Evolutionary conservation across 2,329 filamentous ascomycete genomes (phyloP).

Genomic region (Mycosphaerella sp.): DNA sequence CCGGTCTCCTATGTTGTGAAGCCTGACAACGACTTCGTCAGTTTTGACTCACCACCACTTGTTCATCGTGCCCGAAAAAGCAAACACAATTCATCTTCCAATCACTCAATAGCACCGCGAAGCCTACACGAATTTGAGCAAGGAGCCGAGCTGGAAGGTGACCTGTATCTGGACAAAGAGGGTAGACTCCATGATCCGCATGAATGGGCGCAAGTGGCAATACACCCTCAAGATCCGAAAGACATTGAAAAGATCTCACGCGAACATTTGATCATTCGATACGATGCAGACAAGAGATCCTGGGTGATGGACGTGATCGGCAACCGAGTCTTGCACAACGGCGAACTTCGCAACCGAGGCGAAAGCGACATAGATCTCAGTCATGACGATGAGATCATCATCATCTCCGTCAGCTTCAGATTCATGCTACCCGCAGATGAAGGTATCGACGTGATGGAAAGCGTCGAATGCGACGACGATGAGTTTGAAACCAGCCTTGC

Average conservation of each 20-base stretch:
- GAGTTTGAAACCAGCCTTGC: constrained; percentile 11
- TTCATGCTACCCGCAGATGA: constrained; percentile 65
- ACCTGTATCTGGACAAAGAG: constrained; percentile 33
- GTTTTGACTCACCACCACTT: constrained; percentile 41
- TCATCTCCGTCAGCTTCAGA: constrained; percentile 61
- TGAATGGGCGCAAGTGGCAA: constrained; percentile 12
- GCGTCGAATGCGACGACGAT: constrained; percentile 33
- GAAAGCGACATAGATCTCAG: constrained; percentile 50
- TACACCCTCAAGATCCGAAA: constrained; percentile 40
- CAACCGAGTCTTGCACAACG: constrained; percentile 65
- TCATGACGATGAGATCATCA: constrained; percentile 61
- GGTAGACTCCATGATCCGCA: constrained; percentile 25
- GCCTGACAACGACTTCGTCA: constrained; percentile 31
- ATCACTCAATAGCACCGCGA: constrained; percentile 39
- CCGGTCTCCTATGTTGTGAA: constrained; percentile 37
- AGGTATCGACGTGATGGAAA: constrained; percentile 31
- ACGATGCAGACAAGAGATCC: constrained; percentile 54
- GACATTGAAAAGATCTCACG: constrained; percentile 68
- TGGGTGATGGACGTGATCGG: constrained; percentile 61
- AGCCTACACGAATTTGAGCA: constrained; percentile 18
- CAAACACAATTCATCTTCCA: constrained; percentile 42
- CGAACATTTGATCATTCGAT: constrained; percentile 65
- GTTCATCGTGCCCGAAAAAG: constrained; percentile 11
- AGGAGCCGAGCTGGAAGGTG: constrained; percentile 15
- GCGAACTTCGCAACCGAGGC: constrained; percentile 41